A percentile compares a stretch with the other conserved stretches of the same genome.
These are phyloP conservation scores for Crithidia sp. DNA, from an alignment of 208 protist species.

Conservation along the genomic window DNA sequence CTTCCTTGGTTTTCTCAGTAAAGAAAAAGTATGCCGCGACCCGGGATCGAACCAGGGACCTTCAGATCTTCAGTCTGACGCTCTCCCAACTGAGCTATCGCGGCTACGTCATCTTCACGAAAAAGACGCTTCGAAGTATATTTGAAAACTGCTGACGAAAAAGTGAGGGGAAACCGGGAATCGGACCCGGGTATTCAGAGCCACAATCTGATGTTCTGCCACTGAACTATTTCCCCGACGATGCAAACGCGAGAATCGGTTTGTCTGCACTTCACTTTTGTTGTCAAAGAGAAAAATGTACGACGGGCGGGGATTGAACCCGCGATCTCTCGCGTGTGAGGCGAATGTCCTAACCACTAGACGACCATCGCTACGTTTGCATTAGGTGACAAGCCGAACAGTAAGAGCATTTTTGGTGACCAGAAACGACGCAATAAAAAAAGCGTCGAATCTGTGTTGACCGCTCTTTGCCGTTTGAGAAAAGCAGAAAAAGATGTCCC, in stretches of 20 bases:
- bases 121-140: no score
- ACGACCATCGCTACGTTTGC: slow-evolving; percentile 83
- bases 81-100: slow-evolving; percentile 91
- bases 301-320: slow-evolving; percentile 93
- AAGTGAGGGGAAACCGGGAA: slow-evolving; percentile 82
- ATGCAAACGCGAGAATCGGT: neutral
- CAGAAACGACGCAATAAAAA: slow-evolving; percentile 18
- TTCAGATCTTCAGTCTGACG: slow-evolving; percentile 92
- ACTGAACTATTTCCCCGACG: slow-evolving; percentile 80
- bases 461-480: slow-evolving; percentile 9
- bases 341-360: slow-evolving; percentile 96
- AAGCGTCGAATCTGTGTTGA: no score
- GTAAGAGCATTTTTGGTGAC: neutral
- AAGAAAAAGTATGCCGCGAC: slow-evolving; percentile 69
- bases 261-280: neutral
- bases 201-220: slow-evolving; percentile 90
- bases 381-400: no score
- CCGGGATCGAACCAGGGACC: slow-evolving; percentile 90
- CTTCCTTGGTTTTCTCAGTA: neutral
- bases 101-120: slow-evolving; percentile 29
- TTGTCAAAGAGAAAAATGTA: slow-evolving; percentile 49
- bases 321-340: slow-evolving; percentile 94
- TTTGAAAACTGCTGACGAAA: slow-evolving; percentile 7
- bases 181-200: slow-evolving; percentile 87
- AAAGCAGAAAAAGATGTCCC: no score